Base-by-base conservation (phyloP, 164 flowering plant genomes). In the Protea cynaroides region DNA sequence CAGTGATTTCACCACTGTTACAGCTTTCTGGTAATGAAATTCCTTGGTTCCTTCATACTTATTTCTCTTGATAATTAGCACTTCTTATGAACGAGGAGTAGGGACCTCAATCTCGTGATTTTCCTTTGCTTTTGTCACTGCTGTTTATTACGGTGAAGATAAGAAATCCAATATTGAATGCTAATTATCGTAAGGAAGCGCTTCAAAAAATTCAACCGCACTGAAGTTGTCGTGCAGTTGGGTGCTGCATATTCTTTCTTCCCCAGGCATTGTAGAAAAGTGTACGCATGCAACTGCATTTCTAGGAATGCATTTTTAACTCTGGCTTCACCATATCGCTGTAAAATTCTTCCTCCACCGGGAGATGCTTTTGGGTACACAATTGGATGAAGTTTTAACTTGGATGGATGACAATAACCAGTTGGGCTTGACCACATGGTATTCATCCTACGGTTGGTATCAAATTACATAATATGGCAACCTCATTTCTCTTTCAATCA, bases 1-100 rank as follows among this genome's bases (percentile, higher is more conserved):
- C 67, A 79, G 76, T 38, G 96, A 90, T 63, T 90, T 92, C 74
- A 77, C 89, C 9, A 82, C 93, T 5, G 96, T 87, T 57, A 84
- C 98, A 2, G 91, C 96, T 56, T 92, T 92, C 75, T 68, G 89
- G 98, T 92, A 76, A 21, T n/a, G 43, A 18, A 3, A 19, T 40
- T 44, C 12, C 29, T 22, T 14, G 15, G 44, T 19, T 46, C 8
- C 14, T 68, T 29, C 12, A 5, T 56, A 18, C 8, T n/a, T 44
- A 29, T 37, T 22, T 19, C n/a, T 19, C 21, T 56, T n/a, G 10
- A 25, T 47, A 18, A 8, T 21, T 37, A 5, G 7, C 18, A 14
- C 4, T 12, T n/a, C 18, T 7, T 49, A 13, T 10, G 19, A 49
- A 49, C n/a, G 17, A 0, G 19, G 19, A 1, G 24, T 38, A 40